phyloP scores from a whole-genome alignment of 768 basidiomycete genomes.

The Phylloporus arenicola region DNA sequence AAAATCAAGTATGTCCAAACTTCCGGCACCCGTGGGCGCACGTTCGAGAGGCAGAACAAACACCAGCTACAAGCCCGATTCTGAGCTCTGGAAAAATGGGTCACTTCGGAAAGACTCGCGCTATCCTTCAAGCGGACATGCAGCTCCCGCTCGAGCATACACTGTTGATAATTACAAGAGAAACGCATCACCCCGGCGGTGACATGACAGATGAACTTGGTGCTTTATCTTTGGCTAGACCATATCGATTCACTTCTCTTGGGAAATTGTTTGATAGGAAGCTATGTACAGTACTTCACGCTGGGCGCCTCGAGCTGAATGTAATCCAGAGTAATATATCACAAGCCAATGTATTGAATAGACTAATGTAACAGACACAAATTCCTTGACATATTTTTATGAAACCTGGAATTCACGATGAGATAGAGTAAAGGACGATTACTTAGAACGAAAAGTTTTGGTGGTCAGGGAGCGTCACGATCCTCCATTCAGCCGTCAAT shows the following conservation, averaged over 20 bases:
- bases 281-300: slow-evolving; percentile 15
- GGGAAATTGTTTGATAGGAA: slow-evolving; percentile 6
- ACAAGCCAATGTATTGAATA: too few relatives aligned
- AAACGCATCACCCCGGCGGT: slow-evolving; percentile 42
- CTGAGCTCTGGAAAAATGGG: slow-evolving; percentile 18
- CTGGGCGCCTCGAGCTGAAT: slow-evolving; percentile 5
- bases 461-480: too few relatives aligned
- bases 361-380: too few relatives aligned
- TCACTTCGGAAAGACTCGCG: slow-evolving; percentile 20
- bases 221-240: slow-evolving; percentile 9
- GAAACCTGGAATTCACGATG: too few relatives aligned
- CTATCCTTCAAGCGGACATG: slow-evolving; percentile 16
- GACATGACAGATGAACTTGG: slow-evolving; percentile 30
- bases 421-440: too few relatives aligned
- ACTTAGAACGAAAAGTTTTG: too few relatives aligned
- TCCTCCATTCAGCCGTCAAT: too few relatives aligned
- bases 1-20: slow-evolving; percentile 31
- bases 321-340: neutral
- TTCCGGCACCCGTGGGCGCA: slow-evolving; percentile 38
- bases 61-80: slow-evolving; percentile 24
- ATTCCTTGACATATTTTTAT: too few relatives aligned
- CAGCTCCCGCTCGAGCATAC: slow-evolving; percentile 25
- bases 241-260: slow-evolving; percentile 2
- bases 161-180: slow-evolving; percentile 35
- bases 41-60: slow-evolving; percentile 33